phyloP scores from a whole-genome alignment of 805 yeast genomes.

The Yarrowia osloensis region DNA sequence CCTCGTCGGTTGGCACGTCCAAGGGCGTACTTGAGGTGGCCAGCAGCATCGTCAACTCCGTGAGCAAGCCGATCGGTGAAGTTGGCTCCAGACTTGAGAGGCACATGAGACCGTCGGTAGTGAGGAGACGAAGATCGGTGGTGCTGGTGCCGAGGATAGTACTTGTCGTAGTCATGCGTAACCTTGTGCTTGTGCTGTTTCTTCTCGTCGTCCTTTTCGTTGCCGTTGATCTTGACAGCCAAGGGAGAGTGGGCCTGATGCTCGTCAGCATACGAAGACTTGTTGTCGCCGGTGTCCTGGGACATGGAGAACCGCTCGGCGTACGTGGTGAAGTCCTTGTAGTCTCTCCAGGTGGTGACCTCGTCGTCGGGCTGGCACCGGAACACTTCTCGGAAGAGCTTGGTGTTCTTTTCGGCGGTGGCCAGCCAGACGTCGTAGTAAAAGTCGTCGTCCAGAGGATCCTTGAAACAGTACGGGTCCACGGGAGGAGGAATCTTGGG shows the following conservation, averaged over 20 bases:
- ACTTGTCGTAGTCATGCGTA: slow-evolving; percentile 26
- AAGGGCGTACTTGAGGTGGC: slow-evolving; percentile 16
- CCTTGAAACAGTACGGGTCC: slow-evolving; percentile 87
- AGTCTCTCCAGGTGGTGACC: slow-evolving; percentile 88
- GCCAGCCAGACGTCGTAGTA: slow-evolving; percentile 84
- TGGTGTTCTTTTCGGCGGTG: slow-evolving; percentile 80
- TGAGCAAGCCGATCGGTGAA: slow-evolving; percentile 15
- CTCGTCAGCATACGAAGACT: slow-evolving; percentile 17
- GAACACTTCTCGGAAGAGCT: slow-evolving; percentile 78
- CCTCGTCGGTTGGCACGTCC: slow-evolving; percentile 24
- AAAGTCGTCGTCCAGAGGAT: slow-evolving; percentile 80
- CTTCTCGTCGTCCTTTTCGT: not conserved
- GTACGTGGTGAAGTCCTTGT: slow-evolving; percentile 60
- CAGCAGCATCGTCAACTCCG: slow-evolving; percentile 29
- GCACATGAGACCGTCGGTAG: slow-evolving; percentile 15
- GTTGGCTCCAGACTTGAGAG: slow-evolving; percentile 23
- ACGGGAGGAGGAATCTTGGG: slow-evolving; percentile 49
- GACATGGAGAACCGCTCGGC: slow-evolving; percentile 42
- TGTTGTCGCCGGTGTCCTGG: slow-evolving; percentile 44
- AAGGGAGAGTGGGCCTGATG: slow-evolving; percentile 25
- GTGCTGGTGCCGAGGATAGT: slow-evolving; percentile 19
- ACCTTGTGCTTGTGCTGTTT: not conserved
- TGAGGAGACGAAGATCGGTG: slow-evolving; percentile 15
- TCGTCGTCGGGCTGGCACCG: slow-evolving; percentile 93
- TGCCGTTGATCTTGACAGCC: slow-evolving; percentile 7